Evolutionary conservation across 768 basidiomycete species (phyloP).

Genomic region (Tylopilus felleus): DNA sequence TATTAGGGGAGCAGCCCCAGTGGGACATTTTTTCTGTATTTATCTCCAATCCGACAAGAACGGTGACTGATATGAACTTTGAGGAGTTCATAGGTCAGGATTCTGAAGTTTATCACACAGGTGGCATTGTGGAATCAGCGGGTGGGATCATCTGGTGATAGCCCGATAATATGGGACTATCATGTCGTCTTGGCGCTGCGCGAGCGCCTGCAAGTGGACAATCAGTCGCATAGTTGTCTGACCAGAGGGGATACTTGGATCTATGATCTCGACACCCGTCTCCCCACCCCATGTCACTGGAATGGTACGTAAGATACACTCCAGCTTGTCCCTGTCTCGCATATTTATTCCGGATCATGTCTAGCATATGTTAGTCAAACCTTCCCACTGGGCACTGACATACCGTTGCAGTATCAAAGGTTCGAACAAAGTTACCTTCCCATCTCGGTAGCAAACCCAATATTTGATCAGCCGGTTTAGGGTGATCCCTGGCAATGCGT

Average conservation of each 20-base stretch:
- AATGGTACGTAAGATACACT: conserved; percentile 37
- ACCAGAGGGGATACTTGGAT: conserved; percentile 45
- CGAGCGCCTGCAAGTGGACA: conserved; percentile 19
- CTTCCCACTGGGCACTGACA: conserved; percentile 34
- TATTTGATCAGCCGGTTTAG: conserved; percentile 52
- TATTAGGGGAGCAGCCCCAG: conserved; percentile 21
- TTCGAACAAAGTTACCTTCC: conserved; percentile 11
- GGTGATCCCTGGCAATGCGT: conserved; percentile 50
- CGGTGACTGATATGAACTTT: conserved; percentile 40
- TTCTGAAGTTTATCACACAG: conserved; percentile 33
- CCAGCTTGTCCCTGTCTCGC: conserved; percentile 1
- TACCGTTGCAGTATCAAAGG: conserved; percentile 44
- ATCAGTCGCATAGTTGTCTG: not conserved
- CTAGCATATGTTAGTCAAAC: conserved; percentile 47
- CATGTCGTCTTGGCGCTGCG: conserved; percentile 62
- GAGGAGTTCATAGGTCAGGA: not conserved
- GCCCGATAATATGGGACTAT: conserved; percentile 68
- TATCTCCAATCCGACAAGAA: conserved; percentile 60
- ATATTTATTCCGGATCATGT: conserved; percentile 19
- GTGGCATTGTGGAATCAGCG: conserved; percentile 66
- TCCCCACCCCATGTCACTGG: conserved; percentile 50
- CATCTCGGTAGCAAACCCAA: conserved; percentile 5
- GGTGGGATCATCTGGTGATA: conserved; percentile 31
- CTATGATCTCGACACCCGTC: conserved; percentile 64
- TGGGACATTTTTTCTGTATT: conserved; percentile 60